A percentile compares a stretch with the other conserved stretches of the same genome.
Evolutionary conservation across 768 basidiomycete species (phyloP).

Genomic region (Suillus spraguei): DNA sequence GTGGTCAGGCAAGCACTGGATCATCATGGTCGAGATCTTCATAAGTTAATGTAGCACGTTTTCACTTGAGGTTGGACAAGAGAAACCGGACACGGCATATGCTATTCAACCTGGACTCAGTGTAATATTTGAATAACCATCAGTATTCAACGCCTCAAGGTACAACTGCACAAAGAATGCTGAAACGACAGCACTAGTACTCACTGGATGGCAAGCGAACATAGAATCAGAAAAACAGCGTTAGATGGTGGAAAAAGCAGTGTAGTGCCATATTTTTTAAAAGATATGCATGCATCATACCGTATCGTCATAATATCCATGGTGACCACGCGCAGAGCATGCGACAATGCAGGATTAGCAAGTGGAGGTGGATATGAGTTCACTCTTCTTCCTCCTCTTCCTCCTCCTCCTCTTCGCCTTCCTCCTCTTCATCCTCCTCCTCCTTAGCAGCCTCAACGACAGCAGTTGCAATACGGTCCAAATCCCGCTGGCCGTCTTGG

Average conservation of each 20-base stretch:
- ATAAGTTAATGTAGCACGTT: no score
- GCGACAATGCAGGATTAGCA: conserved; percentile 23
- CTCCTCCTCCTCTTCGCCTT: conserved; percentile 64
- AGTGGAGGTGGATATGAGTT: conserved; percentile 20
- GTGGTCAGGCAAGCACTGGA: no score
- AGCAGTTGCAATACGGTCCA: conserved; percentile 92
- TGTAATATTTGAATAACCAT: background rate
- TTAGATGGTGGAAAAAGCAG: conserved; percentile 14
- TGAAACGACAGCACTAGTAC: background rate
- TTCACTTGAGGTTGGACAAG: no score
- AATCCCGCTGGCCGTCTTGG: conserved; percentile 95
- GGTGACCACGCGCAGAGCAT: conserved; percentile 25
- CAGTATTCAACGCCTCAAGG: background rate
- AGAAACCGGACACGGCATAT: no score
- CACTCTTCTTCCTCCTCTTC: conserved; percentile 54
- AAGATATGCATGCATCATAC: conserved; percentile 41
- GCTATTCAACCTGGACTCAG: background rate
- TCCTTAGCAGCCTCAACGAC: conserved; percentile 80
- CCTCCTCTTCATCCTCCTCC: conserved; percentile 75
- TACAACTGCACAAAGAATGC: background rate
- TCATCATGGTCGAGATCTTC: no score
- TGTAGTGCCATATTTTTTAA: conserved; percentile 32
- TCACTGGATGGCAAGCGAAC: background rate
- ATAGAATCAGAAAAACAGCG: background rate
- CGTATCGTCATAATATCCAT: conserved; percentile 36